Base-by-base conservation (phyloP, 2,329 filamentous ascomycete species). In the Pestalotiopsis sp. region DNA sequence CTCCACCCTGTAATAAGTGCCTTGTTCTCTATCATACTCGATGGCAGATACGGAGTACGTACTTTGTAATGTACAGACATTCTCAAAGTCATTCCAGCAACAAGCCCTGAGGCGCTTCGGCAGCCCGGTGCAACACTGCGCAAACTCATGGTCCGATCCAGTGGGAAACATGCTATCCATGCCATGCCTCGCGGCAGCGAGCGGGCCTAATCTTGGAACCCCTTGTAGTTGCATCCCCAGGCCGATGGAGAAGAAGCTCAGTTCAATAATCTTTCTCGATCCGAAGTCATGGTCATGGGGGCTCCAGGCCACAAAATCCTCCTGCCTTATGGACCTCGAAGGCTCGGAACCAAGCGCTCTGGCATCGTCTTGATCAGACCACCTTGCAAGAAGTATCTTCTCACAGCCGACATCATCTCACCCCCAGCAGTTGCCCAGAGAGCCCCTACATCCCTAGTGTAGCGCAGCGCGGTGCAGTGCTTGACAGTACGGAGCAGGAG, bases 201-300 rank as follows among this genome's bases (percentile, higher is more conserved):
- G 27, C 63, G 38, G 61, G 45, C 63, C 63, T 36, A 66, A 66
- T 56, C 49, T 58, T 64, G 62, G 17, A 20, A 27, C 41, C 63
- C 63, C 63, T 66, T 12, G 63, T 39, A 13, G 31, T 14, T 57
- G 63, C 63, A 58, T 58, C 25, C 31, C 17, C 20, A 23, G n/a
- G 60, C 14, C 31, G 12, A 45, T 63, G 60, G 25, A 31, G 60
- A 64, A 23, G 20, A 64, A 13, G 41, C 62, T 27, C 41, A 59
- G 57, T 64, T 63, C 60, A 63, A 63, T 63, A n/a, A 63, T 52
- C 20, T 52, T 20, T 38, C n/a, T 63, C n/a, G 38, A 52, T 27
- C 17, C 12, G 12, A 23, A 39, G 38, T 25, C 62, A 25, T 14
- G 27, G 49, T 25, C 62, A 25, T 14, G 27, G 49, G 38, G 38